These are phyloP conservation scores for Mycena sp. DNA, from an alignment of 1,284 basidiomycete species.

Conservation along the genomic window DNA sequence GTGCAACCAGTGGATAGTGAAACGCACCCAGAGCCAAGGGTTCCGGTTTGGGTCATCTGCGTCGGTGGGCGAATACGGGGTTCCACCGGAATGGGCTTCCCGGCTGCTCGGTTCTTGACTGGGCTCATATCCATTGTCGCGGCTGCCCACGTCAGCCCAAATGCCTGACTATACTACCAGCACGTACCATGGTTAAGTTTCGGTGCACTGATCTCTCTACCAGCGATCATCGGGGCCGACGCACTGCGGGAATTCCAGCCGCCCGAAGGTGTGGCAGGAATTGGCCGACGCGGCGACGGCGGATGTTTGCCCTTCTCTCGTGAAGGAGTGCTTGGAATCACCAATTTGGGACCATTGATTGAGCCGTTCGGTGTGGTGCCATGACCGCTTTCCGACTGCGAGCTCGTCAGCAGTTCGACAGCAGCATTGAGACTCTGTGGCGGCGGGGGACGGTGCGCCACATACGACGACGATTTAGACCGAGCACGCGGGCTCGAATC, in stretches of 20 bases:
- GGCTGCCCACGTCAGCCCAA: conserved; percentile 52
- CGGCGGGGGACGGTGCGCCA: conserved; percentile 56
- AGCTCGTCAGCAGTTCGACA: conserved; percentile 60
- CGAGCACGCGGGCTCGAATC: conserved; percentile 52
- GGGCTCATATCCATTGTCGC: conserved; percentile 81
- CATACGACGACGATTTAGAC: conserved; percentile 62
- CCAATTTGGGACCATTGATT: conserved; percentile 42
- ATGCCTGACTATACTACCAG: conserved; percentile 24
- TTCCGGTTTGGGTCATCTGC: conserved; percentile 50
- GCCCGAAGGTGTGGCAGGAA: conserved; percentile 49
- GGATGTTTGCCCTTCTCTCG: conserved; percentile 44
- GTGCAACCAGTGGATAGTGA: conserved; percentile 4
- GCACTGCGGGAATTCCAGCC: conserved; percentile 43
- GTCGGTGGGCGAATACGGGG: conserved; percentile 46
- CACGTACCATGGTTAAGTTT: conserved; percentile 71
- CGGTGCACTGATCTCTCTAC: conserved; percentile 74
- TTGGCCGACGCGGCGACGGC: conserved; percentile 56
- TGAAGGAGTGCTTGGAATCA: conserved; percentile 44
- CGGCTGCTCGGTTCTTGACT: conserved; percentile 68
- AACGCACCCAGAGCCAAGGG: conserved; percentile 74
- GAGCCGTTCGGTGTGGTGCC: conserved; percentile 44
- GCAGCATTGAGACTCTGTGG: conserved; percentile 70
- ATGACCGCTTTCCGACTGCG: conserved; percentile 58
- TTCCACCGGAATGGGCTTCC: conserved; percentile 77
- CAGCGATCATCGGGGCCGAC: conserved; percentile 60